Base-by-base conservation (phyloP, 139 green algal species). In the Chlamydomonas sp. region DNA sequence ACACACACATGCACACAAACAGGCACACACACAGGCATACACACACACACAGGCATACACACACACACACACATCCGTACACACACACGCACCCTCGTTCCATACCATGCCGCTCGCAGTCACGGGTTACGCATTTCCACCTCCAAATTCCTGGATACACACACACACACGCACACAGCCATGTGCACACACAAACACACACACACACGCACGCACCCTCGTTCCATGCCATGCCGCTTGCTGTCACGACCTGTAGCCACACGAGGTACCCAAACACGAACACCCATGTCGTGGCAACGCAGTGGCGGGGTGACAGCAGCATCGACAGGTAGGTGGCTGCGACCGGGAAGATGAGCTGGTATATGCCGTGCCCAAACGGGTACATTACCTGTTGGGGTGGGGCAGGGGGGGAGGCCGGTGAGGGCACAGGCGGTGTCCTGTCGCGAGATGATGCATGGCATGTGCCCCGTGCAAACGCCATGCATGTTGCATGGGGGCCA, bases 291-390 rank as follows among this genome's bases (percentile, higher is more conserved):
- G 31, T 8, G 8, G 31, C 50, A 34, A 61, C 22, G 50, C 50
- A 34, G 50, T n/a, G 10, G 29, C 50, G 50, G 29, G 59, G 59
- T 13, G 80, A 36, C 1, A 76, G 30, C 0, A 76, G 38, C 82
- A 96, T 91, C 16, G 74, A 72, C 0, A 84, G 13, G 70, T 94
- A 96, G 0, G 81, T 88, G 16, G 80, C 24, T 0, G 82, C 22
- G 1, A 71, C 57, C 1, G 87, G 79, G 1, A 86, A 60, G 0
- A 91, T 1, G 1, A 73, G 69, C n/a, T 89, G 82, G 2, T 89
- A 16, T 3, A 83, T 69, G 26, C 84, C 80, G 37, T 71, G 83
- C 24, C 88, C 88, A 65, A 94, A 96, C 1, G 87, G 87, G 58
- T 91, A 96, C 5, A 66, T 13, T 13, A 66, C 33, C 59, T 50